A percentile compares a stretch with the other conserved stretches of the same genome.
Evolutionary conservation across 768 basidiomycete genomes (phyloP).

Genomic region (Holtermannia corniformis): DNA sequence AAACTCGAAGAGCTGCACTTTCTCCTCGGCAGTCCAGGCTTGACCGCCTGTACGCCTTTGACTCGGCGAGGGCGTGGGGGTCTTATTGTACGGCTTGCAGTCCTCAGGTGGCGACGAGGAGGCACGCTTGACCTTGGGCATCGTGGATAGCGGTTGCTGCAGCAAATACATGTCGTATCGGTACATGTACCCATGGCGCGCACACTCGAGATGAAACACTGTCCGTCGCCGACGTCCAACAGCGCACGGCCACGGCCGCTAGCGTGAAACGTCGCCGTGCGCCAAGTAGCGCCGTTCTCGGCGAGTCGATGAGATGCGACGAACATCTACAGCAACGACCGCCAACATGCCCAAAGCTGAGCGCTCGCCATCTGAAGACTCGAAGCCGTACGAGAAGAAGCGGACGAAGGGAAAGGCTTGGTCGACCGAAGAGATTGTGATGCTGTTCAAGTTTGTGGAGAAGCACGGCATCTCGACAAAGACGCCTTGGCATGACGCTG

Average conservation of each 20-base stretch:
- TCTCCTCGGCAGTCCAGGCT: constrained; percentile 5
- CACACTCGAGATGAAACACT: too few relatives aligned
- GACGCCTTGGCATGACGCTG: background rate
- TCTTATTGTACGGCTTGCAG: too few relatives aligned
- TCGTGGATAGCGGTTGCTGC: constrained; percentile 1
- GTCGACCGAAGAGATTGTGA: background rate
- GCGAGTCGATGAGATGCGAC: too few relatives aligned
- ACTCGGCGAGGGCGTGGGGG: constrained; percentile 4
- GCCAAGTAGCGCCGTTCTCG: too few relatives aligned
- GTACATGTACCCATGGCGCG: too few relatives aligned
- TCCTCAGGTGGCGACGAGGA: background rate
- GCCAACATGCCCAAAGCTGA: too few relatives aligned
- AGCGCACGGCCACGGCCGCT: too few relatives aligned
- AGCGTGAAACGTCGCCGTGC: too few relatives aligned
- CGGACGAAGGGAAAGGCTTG: background rate
- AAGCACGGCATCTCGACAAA: background rate
- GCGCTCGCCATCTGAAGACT: background rate
- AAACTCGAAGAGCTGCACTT: constrained; percentile 1
- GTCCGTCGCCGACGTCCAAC: too few relatives aligned
- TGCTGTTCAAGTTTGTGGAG: too few relatives aligned
- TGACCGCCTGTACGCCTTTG: background rate
- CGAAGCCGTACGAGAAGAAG: background rate
- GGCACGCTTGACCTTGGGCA: background rate
- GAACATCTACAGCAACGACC: too few relatives aligned
- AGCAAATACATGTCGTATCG: too few relatives aligned